phyloP scores from a whole-genome alignment of 768 basidiomycete genomes.

The Russula sp. region DNA sequence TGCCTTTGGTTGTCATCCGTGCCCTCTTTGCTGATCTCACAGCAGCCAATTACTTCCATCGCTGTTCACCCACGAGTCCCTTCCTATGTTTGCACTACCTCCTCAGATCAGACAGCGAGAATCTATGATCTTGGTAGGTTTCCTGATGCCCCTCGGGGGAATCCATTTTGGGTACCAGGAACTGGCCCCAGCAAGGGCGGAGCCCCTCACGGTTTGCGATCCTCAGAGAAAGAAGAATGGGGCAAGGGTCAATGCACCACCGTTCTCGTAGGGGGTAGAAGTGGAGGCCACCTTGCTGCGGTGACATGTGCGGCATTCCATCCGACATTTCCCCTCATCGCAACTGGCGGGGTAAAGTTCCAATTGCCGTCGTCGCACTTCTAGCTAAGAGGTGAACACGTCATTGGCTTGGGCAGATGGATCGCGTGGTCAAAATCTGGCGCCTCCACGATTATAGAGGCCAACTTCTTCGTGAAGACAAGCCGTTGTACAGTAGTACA shows the following conservation, averaged over 20 bases:
- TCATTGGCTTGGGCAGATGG: conserved; percentile 40
- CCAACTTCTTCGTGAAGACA: conserved; percentile 55
- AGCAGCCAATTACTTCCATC: conserved; percentile 58
- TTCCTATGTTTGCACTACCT: conserved; percentile 62
- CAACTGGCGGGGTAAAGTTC: conserved; percentile 64
- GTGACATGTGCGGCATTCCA: conserved; percentile 69
- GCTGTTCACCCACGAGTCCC: conserved; percentile 53
- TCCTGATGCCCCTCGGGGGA: conserved; percentile 31
- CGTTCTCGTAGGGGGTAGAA: conserved; percentile 60
- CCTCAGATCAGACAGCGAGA: conserved; percentile 60
- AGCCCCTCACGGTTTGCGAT: conserved; percentile 60
- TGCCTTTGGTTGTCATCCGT: background rate
- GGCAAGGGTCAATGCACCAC: conserved; percentile 53
- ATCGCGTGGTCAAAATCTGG: conserved; percentile 75
- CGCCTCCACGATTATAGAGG: conserved; percentile 36
- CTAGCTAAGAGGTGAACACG: conserved; percentile 2
- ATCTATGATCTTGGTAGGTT: conserved; percentile 51
- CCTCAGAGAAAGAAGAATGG: conserved; percentile 51
- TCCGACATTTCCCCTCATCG: conserved; percentile 52
- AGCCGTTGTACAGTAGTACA: conserved; percentile 65
- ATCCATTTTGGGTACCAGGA: conserved; percentile 55
- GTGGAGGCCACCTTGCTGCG: conserved; percentile 66
- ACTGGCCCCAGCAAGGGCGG: conserved; percentile 48
- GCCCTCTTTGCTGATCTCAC: conserved; percentile 3
- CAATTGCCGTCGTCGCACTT: background rate